Percentiles rank a stretch among this genome's conserved stretches.
Evolutionary conservation across 2,329 filamentous ascomycete species (phyloP).

Genomic region (Rhytidhysteron rufulum): DNA sequence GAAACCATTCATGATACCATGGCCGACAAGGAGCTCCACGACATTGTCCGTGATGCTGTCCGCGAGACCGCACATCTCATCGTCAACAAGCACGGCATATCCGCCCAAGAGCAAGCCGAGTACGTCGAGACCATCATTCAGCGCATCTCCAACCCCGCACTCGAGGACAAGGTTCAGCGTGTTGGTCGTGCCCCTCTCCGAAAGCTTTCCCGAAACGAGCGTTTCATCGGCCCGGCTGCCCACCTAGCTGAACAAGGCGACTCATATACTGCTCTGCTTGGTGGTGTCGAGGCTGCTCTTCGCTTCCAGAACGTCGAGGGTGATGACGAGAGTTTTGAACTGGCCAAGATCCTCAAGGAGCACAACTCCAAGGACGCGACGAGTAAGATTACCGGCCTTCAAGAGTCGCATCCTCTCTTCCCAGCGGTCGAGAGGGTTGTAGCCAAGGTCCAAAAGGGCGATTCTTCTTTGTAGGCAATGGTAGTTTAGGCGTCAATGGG

Average conservation of each 20-base stretch:
- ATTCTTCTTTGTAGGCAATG: constrained; percentile 5
- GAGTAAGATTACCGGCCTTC: constrained; percentile 75
- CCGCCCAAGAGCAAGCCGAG: constrained; percentile 67
- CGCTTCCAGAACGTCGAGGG: constrained; percentile 92
- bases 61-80: constrained; percentile 85
- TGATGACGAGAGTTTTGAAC: constrained; percentile 82
- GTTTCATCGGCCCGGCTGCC: constrained; percentile 87
- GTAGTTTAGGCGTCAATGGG: not conserved
- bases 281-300: constrained; percentile 85
- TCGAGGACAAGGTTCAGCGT: constrained; percentile 90
- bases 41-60: constrained; percentile 74
- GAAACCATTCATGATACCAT: constrained; percentile 86
- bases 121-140: constrained; percentile 92
- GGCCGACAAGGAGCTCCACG: constrained; percentile 72
- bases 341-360: constrained; percentile 79
- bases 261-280: constrained; percentile 69
- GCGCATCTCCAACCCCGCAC: constrained; percentile 88
- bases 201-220: constrained; percentile 92
- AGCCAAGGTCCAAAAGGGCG: constrained; percentile 67
- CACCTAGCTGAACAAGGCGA: constrained; percentile 80
- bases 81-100: constrained; percentile 79
- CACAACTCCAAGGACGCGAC: constrained; percentile 72
- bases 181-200: constrained; percentile 91
- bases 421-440: constrained; percentile 72
- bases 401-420: constrained; percentile 73